Evolutionary conservation across 345 rosid species (phyloP).

Genomic region (Populus alba): DNA sequence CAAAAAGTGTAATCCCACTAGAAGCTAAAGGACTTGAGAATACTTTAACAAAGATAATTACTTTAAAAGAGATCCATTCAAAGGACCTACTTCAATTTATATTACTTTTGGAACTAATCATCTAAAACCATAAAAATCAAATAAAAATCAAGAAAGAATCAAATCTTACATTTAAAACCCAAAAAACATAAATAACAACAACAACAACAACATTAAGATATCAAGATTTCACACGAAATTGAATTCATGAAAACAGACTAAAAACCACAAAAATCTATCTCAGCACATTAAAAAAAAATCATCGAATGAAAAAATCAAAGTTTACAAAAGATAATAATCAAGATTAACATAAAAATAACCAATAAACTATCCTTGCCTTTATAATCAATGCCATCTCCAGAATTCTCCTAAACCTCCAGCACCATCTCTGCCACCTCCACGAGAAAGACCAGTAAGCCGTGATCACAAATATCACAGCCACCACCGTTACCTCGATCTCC

Average conservation of each 20-base stretch:
- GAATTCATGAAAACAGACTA: too few species aligned
- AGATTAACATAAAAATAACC: background rate
- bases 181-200: too few species aligned
- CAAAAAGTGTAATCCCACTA: background rate
- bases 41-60: background rate
- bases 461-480: constrained; percentile 59
- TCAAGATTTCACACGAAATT: background rate
- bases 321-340: background rate
- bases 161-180: too few species aligned
- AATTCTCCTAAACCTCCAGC: constrained; percentile 33
- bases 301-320: background rate
- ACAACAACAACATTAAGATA: too few species aligned
- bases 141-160: background rate
- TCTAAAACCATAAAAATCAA: background rate
- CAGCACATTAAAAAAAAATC: background rate
- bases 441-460: constrained; percentile 61
- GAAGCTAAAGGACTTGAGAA: background rate
- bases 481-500: constrained; percentile 77
- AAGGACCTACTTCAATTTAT: background rate
- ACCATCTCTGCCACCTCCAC: constrained; percentile 19
- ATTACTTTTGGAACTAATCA: background rate
- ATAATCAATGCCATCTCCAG: constrained; percentile 40
- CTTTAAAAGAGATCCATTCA: background rate
- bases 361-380: constrained; percentile 59
- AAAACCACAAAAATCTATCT: background rate